Evolutionary conservation across 768 basidiomycete species (phyloP).

Genomic region (Pisolithus microcarpus): DNA sequence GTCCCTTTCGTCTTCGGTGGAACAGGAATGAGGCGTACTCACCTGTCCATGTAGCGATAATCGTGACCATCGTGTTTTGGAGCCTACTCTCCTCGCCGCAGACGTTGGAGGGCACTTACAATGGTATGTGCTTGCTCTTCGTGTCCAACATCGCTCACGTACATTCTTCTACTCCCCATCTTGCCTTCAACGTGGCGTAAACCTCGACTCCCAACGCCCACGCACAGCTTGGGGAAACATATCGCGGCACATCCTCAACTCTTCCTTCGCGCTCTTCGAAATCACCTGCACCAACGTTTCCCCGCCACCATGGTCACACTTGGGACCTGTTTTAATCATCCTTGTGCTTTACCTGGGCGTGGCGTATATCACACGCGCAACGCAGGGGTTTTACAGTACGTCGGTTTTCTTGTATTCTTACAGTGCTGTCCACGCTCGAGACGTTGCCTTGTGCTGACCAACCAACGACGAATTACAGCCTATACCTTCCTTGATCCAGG

Average conservation of each 20-base stretch:
- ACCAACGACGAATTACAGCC: slow-evolving; percentile 31
- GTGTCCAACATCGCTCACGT: neutral
- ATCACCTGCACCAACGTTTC: slow-evolving; percentile 46
- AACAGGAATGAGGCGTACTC: neutral
- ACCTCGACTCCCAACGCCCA: too few species aligned
- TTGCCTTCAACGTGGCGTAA: too few species aligned
- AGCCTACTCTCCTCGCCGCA: slow-evolving; percentile 36
- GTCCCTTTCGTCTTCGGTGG: neutral
- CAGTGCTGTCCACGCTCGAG: too few species aligned
- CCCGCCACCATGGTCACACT: slow-evolving; percentile 45
- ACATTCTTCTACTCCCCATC: too few species aligned
- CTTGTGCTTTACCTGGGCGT: slow-evolving; percentile 55
- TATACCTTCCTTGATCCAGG: slow-evolving; percentile 60
- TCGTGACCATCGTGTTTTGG: slow-evolving; percentile 65
- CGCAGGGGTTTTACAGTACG: slow-evolving; percentile 62
- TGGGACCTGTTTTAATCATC: slow-evolving; percentile 41
- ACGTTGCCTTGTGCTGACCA: too few species aligned
- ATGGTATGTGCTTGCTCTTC: slow-evolving; percentile 26
- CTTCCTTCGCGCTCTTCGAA: slow-evolving; percentile 50
- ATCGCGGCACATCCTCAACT: slow-evolving; percentile 57
- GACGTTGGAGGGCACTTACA: slow-evolving; percentile 35
- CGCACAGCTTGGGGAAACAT: slow-evolving; percentile 50
- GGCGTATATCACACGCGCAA: slow-evolving; percentile 58
- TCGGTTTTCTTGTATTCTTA: slow-evolving; percentile 5
- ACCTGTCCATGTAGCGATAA: slow-evolving; percentile 38